phyloP scores from a whole-genome alignment of 257 asterid species.

The Solanum boliviense region DNA sequence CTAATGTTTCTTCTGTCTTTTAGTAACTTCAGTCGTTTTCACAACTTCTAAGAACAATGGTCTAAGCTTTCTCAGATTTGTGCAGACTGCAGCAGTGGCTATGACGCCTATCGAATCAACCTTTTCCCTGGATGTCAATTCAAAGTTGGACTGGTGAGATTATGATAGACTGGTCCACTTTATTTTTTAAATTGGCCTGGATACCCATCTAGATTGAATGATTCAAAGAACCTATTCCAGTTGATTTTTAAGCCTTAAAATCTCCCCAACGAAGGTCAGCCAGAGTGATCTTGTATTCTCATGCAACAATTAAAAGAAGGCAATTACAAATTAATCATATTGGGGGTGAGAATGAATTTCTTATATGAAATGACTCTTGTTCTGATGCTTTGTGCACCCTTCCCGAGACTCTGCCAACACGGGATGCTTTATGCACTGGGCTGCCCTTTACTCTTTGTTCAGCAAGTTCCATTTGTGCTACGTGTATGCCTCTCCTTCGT shows the following conservation, averaged over 20 bases:
- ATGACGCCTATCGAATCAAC: constrained; percentile 98
- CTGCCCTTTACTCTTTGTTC: not conserved
- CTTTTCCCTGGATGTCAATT: constrained; percentile 85
- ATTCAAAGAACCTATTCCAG: not conserved
- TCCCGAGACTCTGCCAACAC: not conserved
- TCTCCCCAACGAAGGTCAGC: not conserved
- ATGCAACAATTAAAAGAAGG: not conserved
- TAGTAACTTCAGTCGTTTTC: not conserved
- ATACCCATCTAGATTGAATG: not conserved
- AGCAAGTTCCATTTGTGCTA: not conserved
- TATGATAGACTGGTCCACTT: not conserved
- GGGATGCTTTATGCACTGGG: not conserved
- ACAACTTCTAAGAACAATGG: not conserved
- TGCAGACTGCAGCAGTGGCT: constrained; percentile 94
- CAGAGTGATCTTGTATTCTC: not conserved
- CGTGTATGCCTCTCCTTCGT: not conserved
- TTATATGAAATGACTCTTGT: not conserved
- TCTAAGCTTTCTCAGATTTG: constrained; percentile 3
- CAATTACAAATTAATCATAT: not conserved
- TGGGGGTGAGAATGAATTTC: not conserved
- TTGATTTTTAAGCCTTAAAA: not conserved
- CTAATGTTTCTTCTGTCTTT: not conserved
- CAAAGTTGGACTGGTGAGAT: constrained; percentile 89
- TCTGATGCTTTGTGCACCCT: not conserved
- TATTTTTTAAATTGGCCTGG: not conserved